Percentiles rank a stretch among this genome's conserved stretches.
Evolutionary conservation across 208 protist species (phyloP).

Genomic region (Crithidia expoeki): DNA sequence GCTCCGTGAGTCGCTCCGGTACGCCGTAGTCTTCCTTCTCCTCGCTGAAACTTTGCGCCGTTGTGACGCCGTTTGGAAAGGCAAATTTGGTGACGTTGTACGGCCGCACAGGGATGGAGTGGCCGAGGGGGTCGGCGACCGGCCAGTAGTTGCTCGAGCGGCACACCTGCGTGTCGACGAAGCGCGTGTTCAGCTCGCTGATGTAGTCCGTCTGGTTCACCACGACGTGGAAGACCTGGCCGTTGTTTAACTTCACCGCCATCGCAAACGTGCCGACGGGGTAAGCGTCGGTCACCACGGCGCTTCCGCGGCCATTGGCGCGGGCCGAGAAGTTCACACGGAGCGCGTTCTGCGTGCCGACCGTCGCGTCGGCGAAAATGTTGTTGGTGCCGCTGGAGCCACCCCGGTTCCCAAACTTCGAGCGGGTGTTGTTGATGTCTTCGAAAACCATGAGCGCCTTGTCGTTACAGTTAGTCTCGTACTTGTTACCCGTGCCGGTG

Average conservation of each 20-base stretch:
- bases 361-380: conserved; percentile 47
- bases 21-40: conserved; percentile 30
- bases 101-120: conserved; percentile 62
- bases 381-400: conserved; percentile 16
- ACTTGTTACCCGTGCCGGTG: conserved; percentile 51
- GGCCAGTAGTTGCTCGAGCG: conserved; percentile 82
- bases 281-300: conserved; percentile 34
- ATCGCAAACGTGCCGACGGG: conserved; percentile 66
- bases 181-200: conserved; percentile 67
- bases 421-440: conserved; percentile 27
- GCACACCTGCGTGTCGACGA: conserved; percentile 51
- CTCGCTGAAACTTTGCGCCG: conserved; percentile 8
- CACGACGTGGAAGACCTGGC: conserved; percentile 47
- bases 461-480: conserved; percentile 59
- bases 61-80: conserved; percentile 6
- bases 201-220: conserved; percentile 83
- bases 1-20: conserved; percentile 29
- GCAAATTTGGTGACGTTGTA: conserved; percentile 43
- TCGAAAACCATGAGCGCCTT: conserved; percentile 64
- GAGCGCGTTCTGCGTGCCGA: conserved; percentile 36
- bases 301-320: conserved; percentile 51
- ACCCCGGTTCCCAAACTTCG: conserved; percentile 29
- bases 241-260: conserved; percentile 43
- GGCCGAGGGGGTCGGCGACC: conserved; percentile 74
- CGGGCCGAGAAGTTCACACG: conserved; percentile 66